Evolutionary conservation across 148 eudicot species (phyloP), one percentile per base, ranked within the genome.

Genomic region (Camellia lanceoleosa): DNA sequence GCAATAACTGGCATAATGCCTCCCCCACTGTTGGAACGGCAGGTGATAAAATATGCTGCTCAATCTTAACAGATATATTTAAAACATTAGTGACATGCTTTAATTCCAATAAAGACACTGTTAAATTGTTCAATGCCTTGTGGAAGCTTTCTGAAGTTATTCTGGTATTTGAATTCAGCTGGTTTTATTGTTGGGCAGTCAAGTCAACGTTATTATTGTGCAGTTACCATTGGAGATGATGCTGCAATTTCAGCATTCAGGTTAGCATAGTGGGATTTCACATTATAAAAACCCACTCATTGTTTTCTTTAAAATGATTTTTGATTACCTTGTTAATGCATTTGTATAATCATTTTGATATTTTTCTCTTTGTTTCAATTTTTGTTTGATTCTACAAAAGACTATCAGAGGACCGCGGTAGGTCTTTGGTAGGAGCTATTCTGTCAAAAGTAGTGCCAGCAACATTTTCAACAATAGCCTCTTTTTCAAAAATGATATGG

Each of bases 171-270:
- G 94, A 95, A 88, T 92, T 88, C 93, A 92, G 92, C 94, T 95
- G 89, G 89, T 95, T 95, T 91, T 92, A 84, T 92, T 93, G 89
- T 95, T 93, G 94, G 91, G 94, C 99, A 95, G 99, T 93, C 97
- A 87, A 95, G 94, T 85, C 93, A 92, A 68, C 95, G 89, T 54
- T 95, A 95, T 82, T 95, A 87, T 74, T 86, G 93, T 85, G 99
- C 97, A 79, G 88, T 95, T 81, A 86, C 97, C 58, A 85, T 93
- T 69, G 97, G 97, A 84, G 88, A 82, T 73, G 97, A 93, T 88
- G 97, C 99, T 74, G 99, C 90, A 72, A 92, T 95, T 83, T 95
- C 99, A 71, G 99, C 97, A 18, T 93, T 88, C 92, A 92, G 99
- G 99, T 90, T 77, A 71, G 87, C 61, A 58, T 73, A 44, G 23